A percentile compares a stretch with the other conserved stretches of the same genome.
These are phyloP conservation scores for Trypanosomatidae sp. DNA, from an alignment of 208 protist genomes.

Conservation along the genomic window DNA sequence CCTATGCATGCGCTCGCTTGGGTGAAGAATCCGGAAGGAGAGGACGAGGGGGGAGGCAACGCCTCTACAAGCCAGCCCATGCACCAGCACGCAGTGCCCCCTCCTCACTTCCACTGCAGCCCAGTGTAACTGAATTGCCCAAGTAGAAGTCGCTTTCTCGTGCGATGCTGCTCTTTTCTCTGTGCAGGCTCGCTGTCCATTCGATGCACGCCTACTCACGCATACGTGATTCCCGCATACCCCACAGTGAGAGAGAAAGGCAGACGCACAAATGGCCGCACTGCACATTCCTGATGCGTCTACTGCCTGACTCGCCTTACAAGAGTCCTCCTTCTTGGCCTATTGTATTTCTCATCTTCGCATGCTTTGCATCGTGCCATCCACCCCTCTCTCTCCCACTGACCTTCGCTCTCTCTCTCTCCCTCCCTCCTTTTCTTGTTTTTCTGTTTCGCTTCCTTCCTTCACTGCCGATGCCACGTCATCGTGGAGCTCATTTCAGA, in stretches of 20 bases:
- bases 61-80: background rate
- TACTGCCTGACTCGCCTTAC: background rate
- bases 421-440: background rate
- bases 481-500: background rate
- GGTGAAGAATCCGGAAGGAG: background rate
- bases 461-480: background rate
- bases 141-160: background rate
- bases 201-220: background rate
- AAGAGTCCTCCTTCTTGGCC: background rate
- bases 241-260: background rate
- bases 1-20: background rate
- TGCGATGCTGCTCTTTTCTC: background rate
- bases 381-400: conserved; percentile 4
- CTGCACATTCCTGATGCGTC: background rate
- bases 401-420: background rate
- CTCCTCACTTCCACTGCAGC: background rate
- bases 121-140: background rate
- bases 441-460: background rate
- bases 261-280: background rate
- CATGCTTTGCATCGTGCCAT: background rate
- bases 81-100: background rate
- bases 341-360: background rate
- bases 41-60: background rate
- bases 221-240: background rate
- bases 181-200: background rate